phyloP scores from a whole-genome alignment of 495 filamentous ascomycete species.

The Hypoxylon lienhwacheense region DNA sequence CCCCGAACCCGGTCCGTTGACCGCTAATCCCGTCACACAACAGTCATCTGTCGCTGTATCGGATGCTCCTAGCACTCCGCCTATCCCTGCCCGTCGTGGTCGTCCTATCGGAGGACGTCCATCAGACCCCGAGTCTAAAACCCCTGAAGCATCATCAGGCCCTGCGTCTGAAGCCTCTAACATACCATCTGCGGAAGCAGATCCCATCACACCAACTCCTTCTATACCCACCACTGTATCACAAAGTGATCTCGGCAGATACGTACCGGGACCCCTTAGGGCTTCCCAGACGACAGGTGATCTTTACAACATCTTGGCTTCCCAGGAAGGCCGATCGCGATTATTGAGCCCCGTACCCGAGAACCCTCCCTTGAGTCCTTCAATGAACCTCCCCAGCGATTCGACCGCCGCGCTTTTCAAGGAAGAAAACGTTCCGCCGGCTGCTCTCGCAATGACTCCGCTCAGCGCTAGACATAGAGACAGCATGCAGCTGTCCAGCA shows the following conservation, averaged over 20 bases:
- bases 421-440: constrained; percentile 30
- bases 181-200: neutral
- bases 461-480: constrained; percentile 11
- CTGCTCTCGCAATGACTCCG: neutral
- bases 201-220: neutral
- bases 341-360: neutral
- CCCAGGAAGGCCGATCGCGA: neutral
- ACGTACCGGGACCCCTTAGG: neutral
- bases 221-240: constrained; percentile 1
- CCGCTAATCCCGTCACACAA: neutral
- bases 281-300: constrained; percentile 14
- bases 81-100: no score
- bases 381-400: neutral
- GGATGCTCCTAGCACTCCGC: no score
- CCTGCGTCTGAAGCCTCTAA: neutral
- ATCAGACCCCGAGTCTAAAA: no score
- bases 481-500: constrained; percentile 2
- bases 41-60: neutral
- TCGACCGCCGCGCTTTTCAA: constrained; percentile 1
- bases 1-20: constrained; percentile 15
- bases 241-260: neutral
- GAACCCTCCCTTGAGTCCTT: neutral
- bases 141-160: no score
- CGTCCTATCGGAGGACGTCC: no score
- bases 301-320: constrained; percentile 6